These are phyloP conservation scores for Aspergillus viridinutans DNA, from an alignment of 2,329 filamentous ascomycete species.

Conservation along the genomic window DNA sequence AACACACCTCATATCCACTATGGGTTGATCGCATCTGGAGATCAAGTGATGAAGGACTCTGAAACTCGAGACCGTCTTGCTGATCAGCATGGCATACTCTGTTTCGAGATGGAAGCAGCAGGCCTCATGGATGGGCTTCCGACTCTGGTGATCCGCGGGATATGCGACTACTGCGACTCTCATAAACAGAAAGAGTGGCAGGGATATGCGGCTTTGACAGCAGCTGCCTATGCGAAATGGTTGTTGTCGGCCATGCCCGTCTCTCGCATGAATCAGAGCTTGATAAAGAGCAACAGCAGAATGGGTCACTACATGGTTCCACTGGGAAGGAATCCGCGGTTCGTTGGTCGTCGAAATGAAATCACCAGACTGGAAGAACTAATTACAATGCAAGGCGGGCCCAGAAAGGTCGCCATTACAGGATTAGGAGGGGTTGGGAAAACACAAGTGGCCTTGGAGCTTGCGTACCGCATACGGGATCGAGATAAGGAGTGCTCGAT, in stretches of 20 bases:
- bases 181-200: conserved; percentile 14
- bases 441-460: conserved; percentile 24
- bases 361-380: background rate
- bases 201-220: conserved; percentile 11
- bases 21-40: background rate
- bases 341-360: background rate
- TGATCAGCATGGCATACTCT: background rate
- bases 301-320: conserved; percentile 3
- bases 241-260: background rate
- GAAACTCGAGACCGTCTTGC: background rate
- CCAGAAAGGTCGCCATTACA: conserved; percentile 1
- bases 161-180: conserved; percentile 12
- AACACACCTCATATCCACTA: background rate
- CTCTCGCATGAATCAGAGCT: no score
- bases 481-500: conserved; percentile 13
- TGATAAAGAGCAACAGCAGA: no score
- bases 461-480: conserved; percentile 16
- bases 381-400: background rate
- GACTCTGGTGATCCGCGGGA: conserved; percentile 5
- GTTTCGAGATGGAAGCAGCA: background rate
- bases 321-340: conserved; percentile 10
- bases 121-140: conserved; percentile 9
- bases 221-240: conserved; percentile 10
- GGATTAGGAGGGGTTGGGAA: conserved; percentile 18
- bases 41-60: background rate